Percentiles rank a stretch among this genome's conserved stretches.
Conservation (phyloP, 1,284 basidiomycete species). For the Gymnopus androsaceus region DNA sequence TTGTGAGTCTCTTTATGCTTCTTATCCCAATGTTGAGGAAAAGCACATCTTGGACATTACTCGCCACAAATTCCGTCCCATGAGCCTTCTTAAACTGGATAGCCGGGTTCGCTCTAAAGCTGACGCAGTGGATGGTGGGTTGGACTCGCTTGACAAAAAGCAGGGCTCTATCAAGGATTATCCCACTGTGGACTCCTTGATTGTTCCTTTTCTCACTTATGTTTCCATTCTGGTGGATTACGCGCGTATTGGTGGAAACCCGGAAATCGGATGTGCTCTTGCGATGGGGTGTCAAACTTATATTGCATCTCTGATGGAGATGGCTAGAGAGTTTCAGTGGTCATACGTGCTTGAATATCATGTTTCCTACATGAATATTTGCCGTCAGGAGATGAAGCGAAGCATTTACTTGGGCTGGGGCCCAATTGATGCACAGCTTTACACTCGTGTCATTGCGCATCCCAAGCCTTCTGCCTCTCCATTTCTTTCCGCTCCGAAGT, state of each 20-base stretch:
- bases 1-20: slow-evolving; percentile 7
- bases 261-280: neutral
- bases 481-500: neutral
- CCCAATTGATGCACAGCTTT: neutral
- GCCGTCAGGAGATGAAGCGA: neutral
- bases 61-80: slow-evolving; percentile 10
- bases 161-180: slow-evolving; percentile 17
- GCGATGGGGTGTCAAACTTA: neutral
- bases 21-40: neutral
- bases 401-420: neutral
- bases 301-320: slow-evolving; percentile 1
- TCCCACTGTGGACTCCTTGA: slow-evolving; percentile 18
- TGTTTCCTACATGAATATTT: neutral
- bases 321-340: slow-evolving; percentile 3
- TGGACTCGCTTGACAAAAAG: neutral
- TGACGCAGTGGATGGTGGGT: neutral
- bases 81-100: slow-evolving; percentile 7
- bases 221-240: slow-evolving; percentile 21
- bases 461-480: neutral
- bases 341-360: slow-evolving; percentile 1
- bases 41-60: slow-evolving; percentile 10
- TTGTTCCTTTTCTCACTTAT: slow-evolving; percentile 21
- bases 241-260: slow-evolving; percentile 7
- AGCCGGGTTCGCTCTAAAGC: neutral
- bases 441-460: neutral